These are phyloP conservation scores for Salvia rosmarinus DNA, from an alignment of 257 asterid genomes.

Conservation along the genomic window DNA sequence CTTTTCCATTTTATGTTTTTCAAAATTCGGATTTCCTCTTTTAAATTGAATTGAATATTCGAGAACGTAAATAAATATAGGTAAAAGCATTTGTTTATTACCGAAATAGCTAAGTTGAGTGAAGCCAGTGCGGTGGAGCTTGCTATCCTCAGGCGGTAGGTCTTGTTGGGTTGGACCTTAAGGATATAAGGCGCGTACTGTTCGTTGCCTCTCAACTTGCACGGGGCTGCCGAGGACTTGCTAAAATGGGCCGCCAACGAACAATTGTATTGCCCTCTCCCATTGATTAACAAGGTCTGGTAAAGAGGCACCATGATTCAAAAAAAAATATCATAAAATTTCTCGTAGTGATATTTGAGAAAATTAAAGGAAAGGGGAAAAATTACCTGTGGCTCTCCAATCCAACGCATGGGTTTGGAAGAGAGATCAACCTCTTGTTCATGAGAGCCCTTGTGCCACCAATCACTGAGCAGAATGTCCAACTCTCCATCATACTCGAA, in stretches of 20 bases:
- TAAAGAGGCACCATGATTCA: not conserved
- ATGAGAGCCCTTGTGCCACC: constrained; percentile 78
- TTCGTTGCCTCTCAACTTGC: constrained; percentile 66
- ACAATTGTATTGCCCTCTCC: constrained; percentile 89
- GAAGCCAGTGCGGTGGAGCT: constrained; percentile 75
- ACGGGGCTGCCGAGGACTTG: constrained; percentile 41
- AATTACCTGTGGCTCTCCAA: constrained; percentile 68
- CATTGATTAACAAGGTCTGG: constrained; percentile 68
- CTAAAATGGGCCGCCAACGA: constrained; percentile 58
- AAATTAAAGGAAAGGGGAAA: no score
- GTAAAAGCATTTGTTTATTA: constrained; percentile 26
- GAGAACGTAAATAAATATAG: no score
- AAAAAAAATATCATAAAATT: constrained; percentile 6
- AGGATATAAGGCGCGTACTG: constrained; percentile 75
- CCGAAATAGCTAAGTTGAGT: constrained; percentile 86
- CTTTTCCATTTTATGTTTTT: no score
- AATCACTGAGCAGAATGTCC: constrained; percentile 64
- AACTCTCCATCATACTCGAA: constrained; percentile 74
- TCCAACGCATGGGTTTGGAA: constrained; percentile 80
- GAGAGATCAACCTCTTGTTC: constrained; percentile 74
- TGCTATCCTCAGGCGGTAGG: constrained; percentile 82
- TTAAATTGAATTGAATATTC: no score
- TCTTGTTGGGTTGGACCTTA: constrained; percentile 64
- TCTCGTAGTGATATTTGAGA: no score
- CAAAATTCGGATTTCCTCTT: no score